Base-by-base conservation (phyloP, 352 stramenopile species). In the Phytophthora tentaculata region DNA sequence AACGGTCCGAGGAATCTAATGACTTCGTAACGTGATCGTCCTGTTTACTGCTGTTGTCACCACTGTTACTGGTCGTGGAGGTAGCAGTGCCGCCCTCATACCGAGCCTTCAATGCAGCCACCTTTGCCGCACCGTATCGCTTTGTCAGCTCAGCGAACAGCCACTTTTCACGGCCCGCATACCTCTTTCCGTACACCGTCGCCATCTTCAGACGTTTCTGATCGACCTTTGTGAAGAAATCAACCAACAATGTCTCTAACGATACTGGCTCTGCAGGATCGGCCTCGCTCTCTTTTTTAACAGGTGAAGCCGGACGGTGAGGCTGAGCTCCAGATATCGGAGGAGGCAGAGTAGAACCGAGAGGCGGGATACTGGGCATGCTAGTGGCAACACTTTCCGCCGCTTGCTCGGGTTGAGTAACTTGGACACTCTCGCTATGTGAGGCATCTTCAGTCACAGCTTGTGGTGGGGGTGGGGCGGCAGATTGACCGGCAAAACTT, bases 221-320 rank as follows among this genome's bases (percentile, higher is more conserved):
- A 58, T 94, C 86, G 7, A 88, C 71, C 47, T 80, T 62, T 2
- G 67, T 80, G 54, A 90, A 94, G 54, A 94, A 94, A 16, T 84
- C 74, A 7, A 77, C 47, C 26, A 94, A 48, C n/a, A 89, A 60
- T 23, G 70, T 67, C 57, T 94, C 76, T n/a, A 94, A 63, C 6
- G 74, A 77, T 0, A 71, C 68, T 62, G 53, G 41, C 37, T 78
- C 53, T 9, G 22, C 2, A 19, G 56, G 20, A 2, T 26, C 26
- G 9, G 20, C 19, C 8, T 60, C 58, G 17, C 16, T 52, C 2
- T 62, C 53, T 12, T 58, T 37, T n/a, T 63, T 23, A 51, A 19
- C 10, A 43, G 29, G 19, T 5, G 70, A 51, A 45, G 50, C 41
- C 13, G 50, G 32, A 20, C 19, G 16, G 28, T 19, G 24, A 9